Evolutionary conservation across 2,329 filamentous ascomycete species (phyloP), one percentile per base, ranked within the genome.

Genomic region (Neobulgaria alba): DNA sequence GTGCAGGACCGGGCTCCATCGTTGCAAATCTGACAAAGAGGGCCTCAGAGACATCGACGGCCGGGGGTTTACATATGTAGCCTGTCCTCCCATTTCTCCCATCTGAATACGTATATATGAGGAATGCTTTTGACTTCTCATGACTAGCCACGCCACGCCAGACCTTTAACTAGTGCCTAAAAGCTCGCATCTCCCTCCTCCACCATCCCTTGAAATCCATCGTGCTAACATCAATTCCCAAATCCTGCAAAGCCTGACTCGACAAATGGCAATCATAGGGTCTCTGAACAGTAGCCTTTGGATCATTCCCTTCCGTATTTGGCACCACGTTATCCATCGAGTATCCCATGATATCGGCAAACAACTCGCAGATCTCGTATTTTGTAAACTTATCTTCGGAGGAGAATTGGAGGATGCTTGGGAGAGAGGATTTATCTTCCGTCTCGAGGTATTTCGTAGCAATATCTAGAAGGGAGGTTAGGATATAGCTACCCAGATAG

Each of bases 191-290:
- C 53, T 79, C 70, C 46, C 77, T 68, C 55, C 74, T 71, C 88
- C 88, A 95, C 88, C 88, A 95, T 12, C 70, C 79, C 33, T 67
- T 67, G 59, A 95, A 95, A 53, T 88, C 75, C 55, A 79, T 73
- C 0, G 85, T 86, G 33, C 73, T 67, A 41, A 90, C 76, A 56
- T 84, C 73, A 48, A 95, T 84, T 0, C 77, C 85, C 46, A 94
- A 58, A 10, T 85, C 77, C 59, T 75, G 75, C 49, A 95, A 64
- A 29, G 69, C 76, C 61, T 74, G 75, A 7, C 84, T 95, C 54
- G 85, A 88, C 33, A 95, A 67, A 62, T 95, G 87, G 53, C 84
- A 90, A 63, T 95, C 87, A 58, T 85, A 95, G 10, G 89, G 88
- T 48, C 88, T 72, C 63, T 88, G 77, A 0, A 88, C 84, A 16